Evolutionary conservation across 805 yeast species (phyloP), one percentile per base, ranked within the genome.

Genomic region (Zygoascus flipseniorum): DNA sequence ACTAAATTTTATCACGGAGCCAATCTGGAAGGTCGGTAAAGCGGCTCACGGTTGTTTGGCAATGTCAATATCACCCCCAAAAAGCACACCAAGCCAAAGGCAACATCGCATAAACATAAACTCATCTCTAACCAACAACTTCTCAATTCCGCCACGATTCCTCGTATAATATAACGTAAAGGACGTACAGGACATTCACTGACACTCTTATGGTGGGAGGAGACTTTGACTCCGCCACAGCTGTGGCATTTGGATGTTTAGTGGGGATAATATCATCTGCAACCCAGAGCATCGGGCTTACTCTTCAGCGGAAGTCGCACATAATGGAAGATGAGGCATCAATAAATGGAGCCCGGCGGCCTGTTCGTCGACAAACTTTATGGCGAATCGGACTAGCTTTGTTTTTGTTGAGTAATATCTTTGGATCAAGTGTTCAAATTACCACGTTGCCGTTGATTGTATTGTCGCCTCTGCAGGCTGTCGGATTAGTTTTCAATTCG

Each of bases 401-500:
- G 45, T 89, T 89, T 65, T 75, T 89, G 26, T 62, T 78, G 4
- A 81, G 95, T 42, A 89, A 89, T 60, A 70, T 89, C 1, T 70
- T 88, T 43, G 97, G 97, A 1, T 84, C 93, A 1, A 73, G 85
- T 18, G 84, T 89, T 28, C 97, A 89, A 69, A 81, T 89, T 41
- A 80, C 93, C 0, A 85, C 96, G 1, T 72, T 89, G 43, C 97
- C 97, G 0, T 71, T 89, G 55, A 83, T 88, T 45, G 76, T 89
- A 1, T 67, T 89, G 54, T 82, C 89, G 23, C 96, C 96, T 0
- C 69, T 89, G 52, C 96, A 89, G 65, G 88, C 95, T 26, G 80
- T 84, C 23, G 96, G 96, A 0, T 74, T 89, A n/a, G 89, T 89
- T 2, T 89, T 89, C 74, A 89, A 89, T 67, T 80, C 93, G 0